Evolutionary conservation across 345 rosid species (phyloP), one percentile per base, ranked within the genome.

Genomic region (Lumnitzera littorea): DNA sequence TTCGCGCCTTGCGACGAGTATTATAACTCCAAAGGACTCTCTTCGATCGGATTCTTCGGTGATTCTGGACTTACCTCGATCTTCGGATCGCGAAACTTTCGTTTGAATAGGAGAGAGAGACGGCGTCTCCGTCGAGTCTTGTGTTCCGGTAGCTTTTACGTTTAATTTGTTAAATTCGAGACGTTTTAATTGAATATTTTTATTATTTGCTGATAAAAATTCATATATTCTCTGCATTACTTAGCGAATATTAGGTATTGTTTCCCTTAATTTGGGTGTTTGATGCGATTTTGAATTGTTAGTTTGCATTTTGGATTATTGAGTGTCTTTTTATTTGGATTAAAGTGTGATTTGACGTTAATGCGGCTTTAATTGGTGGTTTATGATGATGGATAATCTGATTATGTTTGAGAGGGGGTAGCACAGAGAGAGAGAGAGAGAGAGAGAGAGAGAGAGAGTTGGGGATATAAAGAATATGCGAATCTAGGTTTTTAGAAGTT

Each of bases 1-100:
- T 69, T 75, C n/a, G 80, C 75, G 77, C 77, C 83, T 31, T 74
- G 80, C 54, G 64, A 60, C 51, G 73, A 75, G 16, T 75, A 69
- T 69, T 69, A 56, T 62, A 60, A 62, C 61, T 75, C 75, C 25
- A 64, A 63, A 51, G 79, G 70, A 49, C 36, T 67, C 20, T 65
- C 60, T 27, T 65, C 62, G 15, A 24, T 56, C 16, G 65, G 56
- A 8, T 62, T 62, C 48, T 52, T 62, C n/a, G 65, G 53, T 43
- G 51, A 55, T 5, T 48, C 31, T 43, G 61, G 66, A 24, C 54
- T 63, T 65, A 47, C 51, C 51, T 65, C 70, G 49, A 51, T 71
- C 15, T 61, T 71, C 11, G 63, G 62, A 62, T 52, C 70, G 56
- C 65, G 47, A 36, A 36, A 23, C 25, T 51, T 57, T 8, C 15